Percentiles rank a stretch among this genome's conserved stretches.
phyloP scores from a whole-genome alignment of 73 alveolate species.

The Paramecium sonneborni region DNA sequence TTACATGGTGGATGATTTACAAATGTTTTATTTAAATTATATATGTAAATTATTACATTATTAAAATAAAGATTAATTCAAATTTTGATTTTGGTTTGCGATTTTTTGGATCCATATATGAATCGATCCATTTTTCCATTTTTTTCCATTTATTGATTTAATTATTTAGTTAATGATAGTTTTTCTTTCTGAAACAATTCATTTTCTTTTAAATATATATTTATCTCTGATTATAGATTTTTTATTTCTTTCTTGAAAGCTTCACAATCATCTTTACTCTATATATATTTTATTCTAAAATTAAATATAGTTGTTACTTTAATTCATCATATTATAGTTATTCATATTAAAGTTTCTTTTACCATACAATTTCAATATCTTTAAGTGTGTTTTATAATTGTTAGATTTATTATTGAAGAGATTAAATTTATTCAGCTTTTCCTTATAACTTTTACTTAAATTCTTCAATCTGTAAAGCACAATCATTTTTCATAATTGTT shows the following conservation, averaged over 20 bases:
- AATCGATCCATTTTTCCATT: conserved; percentile 36
- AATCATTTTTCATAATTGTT: not conserved
- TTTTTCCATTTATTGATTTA: conserved; percentile 1
- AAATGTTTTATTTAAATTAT: not conserved
- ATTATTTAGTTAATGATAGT: not conserved
- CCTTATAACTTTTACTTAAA: not conserved
- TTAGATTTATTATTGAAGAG: not conserved
- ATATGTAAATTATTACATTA: not conserved
- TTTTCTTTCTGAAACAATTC: not conserved
- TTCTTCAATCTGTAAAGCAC: not conserved
- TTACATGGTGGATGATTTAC: conserved; percentile 94
- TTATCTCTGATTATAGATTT: not conserved
- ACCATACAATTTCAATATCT: not conserved
- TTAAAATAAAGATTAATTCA: not conserved
- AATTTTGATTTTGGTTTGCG: not conserved
- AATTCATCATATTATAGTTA: not conserved
- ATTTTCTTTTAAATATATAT: not conserved
- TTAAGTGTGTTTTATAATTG: not conserved
- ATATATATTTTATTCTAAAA: not conserved
- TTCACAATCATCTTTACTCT: not conserved
- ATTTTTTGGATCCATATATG: not conserved
- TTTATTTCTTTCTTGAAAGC: not conserved
- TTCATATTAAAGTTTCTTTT: not conserved
- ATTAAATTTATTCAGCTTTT: not conserved
- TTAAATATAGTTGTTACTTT: not conserved